Evolutionary conservation across 768 basidiomycete species (phyloP).

Genomic region (Omphalotus guepiniiformis): DNA sequence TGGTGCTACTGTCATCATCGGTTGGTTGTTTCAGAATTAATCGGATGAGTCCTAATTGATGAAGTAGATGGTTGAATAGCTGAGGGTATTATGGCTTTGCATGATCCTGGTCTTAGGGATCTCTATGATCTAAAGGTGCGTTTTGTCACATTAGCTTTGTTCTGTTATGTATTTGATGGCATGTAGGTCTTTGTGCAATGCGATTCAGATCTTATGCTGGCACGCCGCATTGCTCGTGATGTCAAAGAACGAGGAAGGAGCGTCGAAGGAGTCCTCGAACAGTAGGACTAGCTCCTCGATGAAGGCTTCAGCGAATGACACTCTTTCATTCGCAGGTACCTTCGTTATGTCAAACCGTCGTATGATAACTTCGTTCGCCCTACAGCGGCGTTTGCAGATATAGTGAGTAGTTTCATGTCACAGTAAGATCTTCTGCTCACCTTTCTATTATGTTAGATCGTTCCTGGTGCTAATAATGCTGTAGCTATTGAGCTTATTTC

Average conservation of each 20-base stretch:
- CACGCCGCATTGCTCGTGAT: conserved; percentile 85
- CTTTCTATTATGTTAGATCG: conserved; percentile 56
- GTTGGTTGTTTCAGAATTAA: conserved; percentile 28
- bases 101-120: conserved; percentile 70
- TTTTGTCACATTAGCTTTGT: not conserved
- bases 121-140: conserved; percentile 89
- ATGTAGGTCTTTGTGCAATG: conserved; percentile 82
- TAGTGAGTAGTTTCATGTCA: conserved; percentile 43
- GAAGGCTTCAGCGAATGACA: not conserved
- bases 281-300: conserved; percentile 42
- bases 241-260: conserved; percentile 82
- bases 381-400: conserved; percentile 82
- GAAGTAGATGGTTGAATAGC: conserved; percentile 34
- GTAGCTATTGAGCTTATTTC: conserved; percentile 93
- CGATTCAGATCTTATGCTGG: conserved; percentile 96
- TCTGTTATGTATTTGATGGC: not conserved
- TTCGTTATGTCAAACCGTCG: conserved; percentile 92
- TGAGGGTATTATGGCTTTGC: conserved; percentile 90
- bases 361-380: conserved; percentile 94
- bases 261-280: conserved; percentile 85
- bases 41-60: too few relatives aligned
- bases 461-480: conserved; percentile 87
- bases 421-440: not conserved
- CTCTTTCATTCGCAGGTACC: conserved; percentile 52
- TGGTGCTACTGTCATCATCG: conserved; percentile 89